These are phyloP conservation scores for Penicillium sp. DNA, from an alignment of 2,329 filamentous ascomycete genomes.

Conservation along the genomic window DNA sequence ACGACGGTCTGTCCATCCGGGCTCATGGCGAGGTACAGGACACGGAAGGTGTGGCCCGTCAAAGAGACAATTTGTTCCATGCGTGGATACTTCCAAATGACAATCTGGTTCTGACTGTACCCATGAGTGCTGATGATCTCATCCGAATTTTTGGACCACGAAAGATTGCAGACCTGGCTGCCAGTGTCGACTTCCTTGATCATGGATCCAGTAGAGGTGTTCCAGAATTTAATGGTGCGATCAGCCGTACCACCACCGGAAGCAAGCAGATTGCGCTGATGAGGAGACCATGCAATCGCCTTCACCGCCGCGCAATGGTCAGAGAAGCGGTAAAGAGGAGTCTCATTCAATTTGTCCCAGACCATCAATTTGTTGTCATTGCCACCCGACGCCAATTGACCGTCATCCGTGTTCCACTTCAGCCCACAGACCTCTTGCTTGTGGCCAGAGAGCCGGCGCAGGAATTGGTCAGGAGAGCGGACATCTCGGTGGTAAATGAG, in stretches of 20 bases:
- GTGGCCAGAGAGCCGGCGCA: slow-evolving; percentile 83
- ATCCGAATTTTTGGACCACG: slow-evolving; percentile 96
- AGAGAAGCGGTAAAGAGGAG: slow-evolving; percentile 87
- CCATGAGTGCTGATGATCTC: slow-evolving; percentile 97
- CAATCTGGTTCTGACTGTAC: slow-evolving; percentile 97
- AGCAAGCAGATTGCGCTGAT: slow-evolving; percentile 89
- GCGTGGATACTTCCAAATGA: slow-evolving; percentile 98
- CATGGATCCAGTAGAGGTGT: slow-evolving; percentile 76
- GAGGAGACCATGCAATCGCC: slow-evolving; percentile 95
- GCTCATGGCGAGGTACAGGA: slow-evolving; percentile 95
- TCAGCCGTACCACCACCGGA: slow-evolving; percentile 95
- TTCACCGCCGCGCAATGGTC: slow-evolving; percentile 96
- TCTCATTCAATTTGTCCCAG: slow-evolving; percentile 93
- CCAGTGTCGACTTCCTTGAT: slow-evolving; percentile 93
- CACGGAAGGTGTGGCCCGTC: slow-evolving; percentile 94
- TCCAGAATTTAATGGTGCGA: slow-evolving; percentile 95
- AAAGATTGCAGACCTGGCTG: slow-evolving; percentile 96
- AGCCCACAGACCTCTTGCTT: slow-evolving; percentile 98
- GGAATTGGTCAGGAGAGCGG: slow-evolving; percentile 83
- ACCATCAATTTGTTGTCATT: slow-evolving; percentile 99
- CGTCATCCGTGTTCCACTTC: slow-evolving; percentile 95
- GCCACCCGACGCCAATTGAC: slow-evolving; percentile 88
- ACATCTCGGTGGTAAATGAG: slow-evolving; percentile 95
- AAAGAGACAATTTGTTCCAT: slow-evolving; percentile 96
- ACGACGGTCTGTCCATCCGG: slow-evolving; percentile 92